These are phyloP conservation scores for Clarireedia homoeocarpa DNA, from an alignment of 2,329 filamentous ascomycete genomes.

Conservation along the genomic window DNA sequence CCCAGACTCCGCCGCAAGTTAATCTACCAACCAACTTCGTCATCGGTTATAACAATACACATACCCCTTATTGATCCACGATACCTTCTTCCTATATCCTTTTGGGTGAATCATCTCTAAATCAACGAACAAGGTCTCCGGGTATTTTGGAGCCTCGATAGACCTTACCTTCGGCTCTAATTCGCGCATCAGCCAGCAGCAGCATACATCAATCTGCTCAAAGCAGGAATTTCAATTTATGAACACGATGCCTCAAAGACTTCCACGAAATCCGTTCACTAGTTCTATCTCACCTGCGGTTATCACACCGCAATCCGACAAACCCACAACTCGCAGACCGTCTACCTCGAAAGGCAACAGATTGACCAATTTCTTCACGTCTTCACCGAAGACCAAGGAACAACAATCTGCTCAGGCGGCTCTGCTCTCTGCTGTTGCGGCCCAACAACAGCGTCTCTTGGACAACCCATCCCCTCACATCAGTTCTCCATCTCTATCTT, in stretches of 20 bases:
- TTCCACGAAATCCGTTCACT: constrained; percentile 30
- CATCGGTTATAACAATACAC: neutral
- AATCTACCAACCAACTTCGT: constrained; percentile 5
- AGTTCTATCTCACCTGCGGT: constrained; percentile 25
- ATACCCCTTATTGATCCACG: constrained; percentile 12
- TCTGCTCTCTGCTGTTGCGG: constrained; percentile 51
- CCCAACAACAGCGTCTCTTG: constrained; percentile 51
- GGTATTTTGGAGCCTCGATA: neutral
- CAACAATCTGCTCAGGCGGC: constrained; percentile 58
- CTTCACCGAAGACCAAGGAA: constrained; percentile 67
- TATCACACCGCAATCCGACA: constrained; percentile 23
- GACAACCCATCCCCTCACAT: constrained; percentile 52
- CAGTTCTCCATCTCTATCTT: constrained; percentile 63
- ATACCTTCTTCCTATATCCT: constrained; percentile 8
- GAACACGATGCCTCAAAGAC: constrained; percentile 31
- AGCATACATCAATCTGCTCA: constrained; percentile 8
- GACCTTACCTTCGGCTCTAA: neutral
- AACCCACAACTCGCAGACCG: constrained; percentile 38
- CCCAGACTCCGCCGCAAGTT: constrained; percentile 13
- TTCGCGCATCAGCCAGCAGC: neutral
- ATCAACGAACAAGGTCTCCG: constrained; percentile 1
- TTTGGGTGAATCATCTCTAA: neutral
- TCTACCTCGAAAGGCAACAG: constrained; percentile 65
- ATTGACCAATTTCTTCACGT: constrained; percentile 75
- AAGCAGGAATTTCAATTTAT: constrained; percentile 12